Evolutionary conservation across 1,284 basidiomycete genomes (phyloP), one percentile per base, ranked within the genome.

Genomic region (Sanghuangporus weigelae): DNA sequence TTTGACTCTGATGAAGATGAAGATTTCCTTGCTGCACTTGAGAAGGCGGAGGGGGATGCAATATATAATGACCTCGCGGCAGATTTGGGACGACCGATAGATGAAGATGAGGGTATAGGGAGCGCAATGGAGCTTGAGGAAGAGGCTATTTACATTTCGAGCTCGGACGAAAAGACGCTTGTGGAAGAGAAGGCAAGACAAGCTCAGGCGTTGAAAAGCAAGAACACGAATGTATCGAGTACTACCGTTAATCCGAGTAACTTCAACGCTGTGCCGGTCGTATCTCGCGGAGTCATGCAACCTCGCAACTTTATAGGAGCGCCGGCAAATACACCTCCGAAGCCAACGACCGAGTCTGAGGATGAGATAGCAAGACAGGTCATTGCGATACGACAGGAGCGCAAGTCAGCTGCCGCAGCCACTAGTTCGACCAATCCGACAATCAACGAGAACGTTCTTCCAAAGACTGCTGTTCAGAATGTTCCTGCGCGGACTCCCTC

Each of bases 1-100:
- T 80, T 87, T 68, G 74, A 75, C 54, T 86, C 84, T 0, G 85
- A 90, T 42, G 88, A 89, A 58, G 87, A 84, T 62, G 84, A 78
- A 4, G 80, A 42, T 42, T 42, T 88, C 66, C 75, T 85, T 44
- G 85, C 85, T 26, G 74, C 77, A 8, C 76, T 87, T 23, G 85
- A 88, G 66, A 75, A 87, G 1, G 81, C 78, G 1, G 83, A 83
- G 11, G 75, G 75, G 19, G 84, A 86, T 65, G 80, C 78, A 21
- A 71, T 72, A 53, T 79, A 79, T 68, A 69, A 46, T 19, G 64
- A 65, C n/a, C 10, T 21, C 6, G 57, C 42, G 19, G 62, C 64
- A 26, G 74, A 73, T 14, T 46, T 75, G 7, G 75, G 75, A 7
- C 67, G 74, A 2, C 75, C 71, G 6, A 81, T 87, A 59, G 79